These are phyloP conservation scores for Cordyceps javanica DNA, from an alignment of 2,329 filamentous ascomycete species.

Conservation along the genomic window DNA sequence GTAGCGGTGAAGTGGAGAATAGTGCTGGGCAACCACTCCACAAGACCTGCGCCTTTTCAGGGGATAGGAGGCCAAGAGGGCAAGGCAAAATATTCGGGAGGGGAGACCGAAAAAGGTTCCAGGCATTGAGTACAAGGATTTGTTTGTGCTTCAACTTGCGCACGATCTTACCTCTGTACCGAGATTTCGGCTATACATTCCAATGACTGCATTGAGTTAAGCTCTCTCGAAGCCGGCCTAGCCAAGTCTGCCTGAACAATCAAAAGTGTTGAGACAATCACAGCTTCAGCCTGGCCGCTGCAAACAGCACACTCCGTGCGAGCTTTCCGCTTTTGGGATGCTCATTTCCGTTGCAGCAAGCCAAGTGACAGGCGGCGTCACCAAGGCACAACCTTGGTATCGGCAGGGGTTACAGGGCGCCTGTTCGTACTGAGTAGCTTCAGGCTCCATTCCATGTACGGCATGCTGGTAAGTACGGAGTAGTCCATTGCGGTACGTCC, in stretches of 20 bases:
- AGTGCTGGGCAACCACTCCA: not conserved
- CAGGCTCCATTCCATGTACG: too few relatives aligned
- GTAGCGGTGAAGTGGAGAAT: conserved; percentile 4
- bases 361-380: too few relatives aligned
- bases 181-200: too few relatives aligned
- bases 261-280: not conserved
- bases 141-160: too few relatives aligned
- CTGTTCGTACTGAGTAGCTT: too few relatives aligned
- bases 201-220: not conserved
- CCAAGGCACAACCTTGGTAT: too few relatives aligned
- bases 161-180: too few relatives aligned
- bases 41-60: too few relatives aligned
- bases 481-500: too few relatives aligned
- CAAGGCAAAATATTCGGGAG: not conserved
- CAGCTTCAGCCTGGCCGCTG: not conserved
- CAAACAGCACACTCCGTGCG: conserved; percentile 1
- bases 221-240: not conserved
- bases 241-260: not conserved
- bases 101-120: too few relatives aligned
- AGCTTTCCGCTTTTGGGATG: conserved; percentile 4
- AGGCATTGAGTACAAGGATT: too few relatives aligned
- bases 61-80: not conserved
- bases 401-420: not conserved
- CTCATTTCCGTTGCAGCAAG: not conserved
- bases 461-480: too few relatives aligned